phyloP scores from a whole-genome alignment of 2,329 filamentous ascomycete genomes.

The Fusarium annulatum region DNA sequence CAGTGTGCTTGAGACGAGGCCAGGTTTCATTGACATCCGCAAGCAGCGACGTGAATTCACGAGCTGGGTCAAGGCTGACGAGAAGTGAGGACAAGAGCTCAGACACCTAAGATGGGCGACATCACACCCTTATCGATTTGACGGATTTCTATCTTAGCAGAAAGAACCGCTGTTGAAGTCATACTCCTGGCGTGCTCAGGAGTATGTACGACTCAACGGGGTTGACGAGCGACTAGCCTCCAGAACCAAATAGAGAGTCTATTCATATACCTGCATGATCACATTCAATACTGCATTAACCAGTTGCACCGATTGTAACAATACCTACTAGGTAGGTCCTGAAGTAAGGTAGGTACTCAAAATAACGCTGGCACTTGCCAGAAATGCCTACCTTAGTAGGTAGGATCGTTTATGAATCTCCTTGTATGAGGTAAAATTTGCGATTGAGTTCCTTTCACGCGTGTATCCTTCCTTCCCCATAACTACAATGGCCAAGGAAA shows the following conservation, averaged over 20 bases:
- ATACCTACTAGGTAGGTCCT: not conserved
- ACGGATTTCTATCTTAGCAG: not conserved
- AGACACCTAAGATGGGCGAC: not conserved
- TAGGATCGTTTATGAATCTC: not conserved
- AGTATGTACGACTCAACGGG: not conserved
- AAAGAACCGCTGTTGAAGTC: not conserved
- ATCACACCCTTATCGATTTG: not conserved
- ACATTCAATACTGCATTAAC: not conserved
- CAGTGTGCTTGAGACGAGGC: conserved; percentile 78
- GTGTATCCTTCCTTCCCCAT: not conserved
- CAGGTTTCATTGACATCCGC: conserved; percentile 89
- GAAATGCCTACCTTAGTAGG: not conserved
- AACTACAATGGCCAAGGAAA: not conserved
- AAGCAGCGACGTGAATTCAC: conserved; percentile 82
- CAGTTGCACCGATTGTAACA: not conserved
- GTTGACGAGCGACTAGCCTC: not conserved
- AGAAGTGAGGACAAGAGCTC: conserved; percentile 36
- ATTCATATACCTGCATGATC: not conserved
- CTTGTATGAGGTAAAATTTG: not conserved
- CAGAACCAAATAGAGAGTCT: not conserved
- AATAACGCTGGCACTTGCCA: not conserved
- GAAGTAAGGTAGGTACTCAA: not conserved
- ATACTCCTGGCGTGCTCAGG: not conserved
- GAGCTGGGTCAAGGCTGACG: conserved; percentile 70
- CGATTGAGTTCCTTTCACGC: not conserved